Conservation (phyloP, 164 flowering plant species). For the Tetrastigma voinierianum region DNA sequence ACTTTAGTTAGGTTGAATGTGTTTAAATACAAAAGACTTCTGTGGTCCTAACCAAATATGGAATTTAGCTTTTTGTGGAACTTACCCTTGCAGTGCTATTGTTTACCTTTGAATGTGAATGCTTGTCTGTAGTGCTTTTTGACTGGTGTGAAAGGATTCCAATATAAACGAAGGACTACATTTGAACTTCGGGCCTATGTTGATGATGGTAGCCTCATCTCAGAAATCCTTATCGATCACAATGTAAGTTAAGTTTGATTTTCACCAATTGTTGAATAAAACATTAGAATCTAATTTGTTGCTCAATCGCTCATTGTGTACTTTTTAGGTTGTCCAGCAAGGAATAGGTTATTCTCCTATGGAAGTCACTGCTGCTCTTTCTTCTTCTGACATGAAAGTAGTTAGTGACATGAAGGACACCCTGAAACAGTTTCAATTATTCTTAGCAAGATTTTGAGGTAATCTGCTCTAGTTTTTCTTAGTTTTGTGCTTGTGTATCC, state of each 20-base stretch:
- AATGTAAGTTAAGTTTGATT: conserved; percentile 47
- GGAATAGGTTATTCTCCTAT: conserved; percentile 65
- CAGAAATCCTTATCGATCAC: conserved; percentile 78
- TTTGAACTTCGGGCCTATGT: conserved; percentile 75
- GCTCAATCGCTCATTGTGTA: neutral
- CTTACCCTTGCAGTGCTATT: neutral
- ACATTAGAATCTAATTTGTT: neutral
- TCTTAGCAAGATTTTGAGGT: conserved; percentile 86
- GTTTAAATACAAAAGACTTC: no score
- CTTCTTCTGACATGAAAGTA: conserved; percentile 46
- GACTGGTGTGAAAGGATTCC: conserved; percentile 87
- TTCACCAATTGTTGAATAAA: neutral
- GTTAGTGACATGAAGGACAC: conserved; percentile 61
- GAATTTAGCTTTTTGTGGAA: neutral
- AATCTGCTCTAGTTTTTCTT: neutral
- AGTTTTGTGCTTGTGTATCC: no score
- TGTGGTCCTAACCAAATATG: no score
- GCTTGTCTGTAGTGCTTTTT: conserved; percentile 65
- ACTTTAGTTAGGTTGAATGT: no score
- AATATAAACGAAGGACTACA: conserved; percentile 47
- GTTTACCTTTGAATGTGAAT: neutral
- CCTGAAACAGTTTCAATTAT: conserved; percentile 57
- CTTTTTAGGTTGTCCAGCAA: conserved; percentile 65
- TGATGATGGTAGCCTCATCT: conserved; percentile 95
- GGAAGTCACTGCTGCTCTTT: conserved; percentile 71